Evolutionary conservation across 768 basidiomycete species (phyloP).

Genomic region (Mycena albidolilacea): DNA sequence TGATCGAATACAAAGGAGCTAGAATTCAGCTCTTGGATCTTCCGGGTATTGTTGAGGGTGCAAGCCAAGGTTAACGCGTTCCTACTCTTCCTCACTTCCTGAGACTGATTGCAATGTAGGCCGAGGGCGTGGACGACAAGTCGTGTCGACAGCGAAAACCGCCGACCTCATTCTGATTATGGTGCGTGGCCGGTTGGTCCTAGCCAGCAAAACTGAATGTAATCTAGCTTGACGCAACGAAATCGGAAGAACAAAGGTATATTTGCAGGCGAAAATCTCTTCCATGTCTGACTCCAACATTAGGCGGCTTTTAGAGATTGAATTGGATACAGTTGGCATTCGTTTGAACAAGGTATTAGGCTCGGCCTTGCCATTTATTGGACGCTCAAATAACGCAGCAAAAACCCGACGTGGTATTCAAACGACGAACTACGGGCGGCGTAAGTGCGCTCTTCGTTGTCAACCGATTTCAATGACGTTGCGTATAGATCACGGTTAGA

Average conservation of each 20-base stretch:
- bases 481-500: constrained; percentile 77
- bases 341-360: constrained; percentile 78
- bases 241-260: constrained; percentile 87
- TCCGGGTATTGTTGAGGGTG: constrained; percentile 96
- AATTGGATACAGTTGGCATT: constrained; percentile 97
- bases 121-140: constrained; percentile 94
- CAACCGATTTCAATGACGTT: not conserved
- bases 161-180: constrained; percentile 95
- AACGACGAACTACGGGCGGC: constrained; percentile 92
- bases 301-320: constrained; percentile 85
- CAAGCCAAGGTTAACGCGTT: constrained; percentile 73
- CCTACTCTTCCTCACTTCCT: not conserved
- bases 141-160: constrained; percentile 94
- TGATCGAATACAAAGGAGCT: constrained; percentile 93
- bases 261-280: not conserved
- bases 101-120: constrained; percentile 53
- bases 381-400: constrained; percentile 38
- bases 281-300: not conserved
- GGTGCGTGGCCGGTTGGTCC: constrained; percentile 55
- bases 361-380: no score
- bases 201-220: not conserved
- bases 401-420: constrained; percentile 96
- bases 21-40: constrained; percentile 95
- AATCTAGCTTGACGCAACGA: constrained; percentile 76
- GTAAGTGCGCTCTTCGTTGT: constrained; percentile 60